A percentile compares a stretch with the other conserved stretches of the same genome.
Conservation (phyloP, 768 basidiomycete species). For the Boletus eberwhitei region DNA sequence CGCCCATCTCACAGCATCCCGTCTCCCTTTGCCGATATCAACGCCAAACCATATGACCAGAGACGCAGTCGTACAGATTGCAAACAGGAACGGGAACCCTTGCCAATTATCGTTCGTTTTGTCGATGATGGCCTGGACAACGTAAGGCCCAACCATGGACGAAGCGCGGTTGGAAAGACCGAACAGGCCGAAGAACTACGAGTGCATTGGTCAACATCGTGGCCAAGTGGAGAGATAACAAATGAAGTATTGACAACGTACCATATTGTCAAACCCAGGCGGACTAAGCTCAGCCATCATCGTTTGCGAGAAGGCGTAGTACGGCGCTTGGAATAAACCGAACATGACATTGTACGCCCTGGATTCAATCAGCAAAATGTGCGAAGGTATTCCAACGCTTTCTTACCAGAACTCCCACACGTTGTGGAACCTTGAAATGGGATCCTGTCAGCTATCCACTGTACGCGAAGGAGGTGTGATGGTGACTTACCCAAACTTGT, state of each 20-base stretch:
- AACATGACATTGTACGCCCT: conserved; percentile 81
- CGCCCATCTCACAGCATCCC: conserved; percentile 57
- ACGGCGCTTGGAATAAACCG: conserved; percentile 82
- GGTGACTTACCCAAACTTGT: conserved; percentile 57
- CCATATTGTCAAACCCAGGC: conserved; percentile 84
- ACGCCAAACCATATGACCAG: conserved; percentile 55
- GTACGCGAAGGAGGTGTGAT: not conserved
- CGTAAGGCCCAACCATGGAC: conserved; percentile 85
- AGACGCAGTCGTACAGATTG: conserved; percentile 61
- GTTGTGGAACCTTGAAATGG: conserved; percentile 59
- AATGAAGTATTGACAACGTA: conserved; percentile 13
- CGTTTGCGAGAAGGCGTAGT: conserved; percentile 82
- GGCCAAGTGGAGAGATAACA: not conserved
- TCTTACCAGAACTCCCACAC: conserved; percentile 83
- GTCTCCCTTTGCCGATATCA: not conserved
- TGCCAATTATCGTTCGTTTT: conserved; percentile 71
- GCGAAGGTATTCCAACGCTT: not conserved
- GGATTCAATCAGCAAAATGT: not conserved
- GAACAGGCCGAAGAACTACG: conserved; percentile 82
- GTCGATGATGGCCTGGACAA: conserved; percentile 81
- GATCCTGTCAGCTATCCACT: not conserved
- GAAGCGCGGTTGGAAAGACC: conserved; percentile 81
- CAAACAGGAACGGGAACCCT: conserved; percentile 83
- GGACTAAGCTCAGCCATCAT: conserved; percentile 90
- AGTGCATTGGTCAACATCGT: not conserved